Base-by-base conservation (phyloP, 2,329 filamentous ascomycete genomes). In the Epichloe glyceriae region DNA sequence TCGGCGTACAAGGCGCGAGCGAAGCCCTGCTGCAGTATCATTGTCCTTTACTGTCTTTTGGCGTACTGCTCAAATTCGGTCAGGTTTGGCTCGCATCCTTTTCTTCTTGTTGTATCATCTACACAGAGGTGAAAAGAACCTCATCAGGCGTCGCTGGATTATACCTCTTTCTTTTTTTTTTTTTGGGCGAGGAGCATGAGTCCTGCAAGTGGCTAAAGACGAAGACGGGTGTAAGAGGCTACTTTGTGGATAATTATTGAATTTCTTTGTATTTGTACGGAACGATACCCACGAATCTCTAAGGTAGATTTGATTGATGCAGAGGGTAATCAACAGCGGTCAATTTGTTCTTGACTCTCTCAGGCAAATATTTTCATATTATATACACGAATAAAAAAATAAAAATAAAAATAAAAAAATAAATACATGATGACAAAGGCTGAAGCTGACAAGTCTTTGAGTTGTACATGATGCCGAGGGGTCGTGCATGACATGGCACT, bases 261-360 rank as follows among this genome's bases (percentile, higher is more conserved):
- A 33, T 50, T 50, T 44, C 37, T 37, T 22, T 54, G 47, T 52
- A 50, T 22, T 52, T 52, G 42, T 49, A 46, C 17, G 37, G 26
- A 37, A 52, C 48, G 50, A 54, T 54, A 54, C 50, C 53, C 53
- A 41, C 35, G 50, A 50, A 39, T 50, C 39, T 50, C 34, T 44
- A 38, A 22, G 40, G 8, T 30, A 45, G 41, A 2, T 39, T 33
- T 7, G 3, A 39, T 49, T 26, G 19, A 14, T 17, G 33, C 26
- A 44, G 47, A 38, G 17, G 14, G 45, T 37, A 15, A 38, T 45
- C 30, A 5, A 42, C n/a, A 11, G 40, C 10, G 30, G 30, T 10
- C 3, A 0, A 4, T 30, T 30, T 4, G 0, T 30, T 4, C 30
- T 30, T 11, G 10, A 10, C 10, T 11, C 10, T 30, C 30, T 11